These are phyloP conservation scores for Prunus salicina DNA, from an alignment of 306 rosid genomes.

Conservation along the genomic window DNA sequence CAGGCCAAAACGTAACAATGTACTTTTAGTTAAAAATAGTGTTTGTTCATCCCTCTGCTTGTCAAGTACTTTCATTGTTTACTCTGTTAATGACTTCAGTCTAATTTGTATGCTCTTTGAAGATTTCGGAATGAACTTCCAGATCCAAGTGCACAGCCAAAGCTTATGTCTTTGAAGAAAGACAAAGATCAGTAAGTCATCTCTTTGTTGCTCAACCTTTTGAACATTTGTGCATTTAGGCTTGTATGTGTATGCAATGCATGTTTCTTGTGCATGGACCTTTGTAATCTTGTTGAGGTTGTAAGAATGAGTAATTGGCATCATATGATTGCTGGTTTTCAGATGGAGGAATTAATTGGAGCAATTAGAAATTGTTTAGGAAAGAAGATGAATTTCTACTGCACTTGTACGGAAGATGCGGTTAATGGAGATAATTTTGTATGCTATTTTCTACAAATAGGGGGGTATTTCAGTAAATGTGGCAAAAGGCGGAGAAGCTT, in stretches of 20 bases:
- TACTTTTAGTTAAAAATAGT: not conserved
- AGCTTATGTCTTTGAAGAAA: conserved; percentile 83
- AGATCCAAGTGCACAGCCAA: conserved; percentile 97
- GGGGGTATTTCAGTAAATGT: not conserved
- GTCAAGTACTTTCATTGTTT: conserved; percentile 1
- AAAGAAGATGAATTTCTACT: not conserved
- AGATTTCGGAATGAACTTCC: conserved; percentile 99
- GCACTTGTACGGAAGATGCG: not conserved
- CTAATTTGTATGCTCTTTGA: conserved; percentile 24
- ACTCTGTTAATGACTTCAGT: conserved; percentile 29
- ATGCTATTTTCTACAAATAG: not conserved
- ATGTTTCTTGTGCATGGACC: not conserved
- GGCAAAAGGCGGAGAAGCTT: not conserved
- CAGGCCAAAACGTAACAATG: not conserved
- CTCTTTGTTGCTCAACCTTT: not conserved
- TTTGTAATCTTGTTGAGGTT: not conserved
- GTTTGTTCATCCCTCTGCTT: not conserved
- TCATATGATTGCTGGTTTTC: not conserved
- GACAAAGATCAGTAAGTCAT: conserved; percentile 86
- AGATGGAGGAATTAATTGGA: not conserved
- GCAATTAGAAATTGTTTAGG: not conserved
- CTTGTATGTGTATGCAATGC: not conserved
- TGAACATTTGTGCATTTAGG: not conserved
- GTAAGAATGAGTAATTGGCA: not conserved
- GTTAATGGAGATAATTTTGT: not conserved